These are phyloP conservation scores for Amphichorda felina DNA, from an alignment of 2,329 filamentous ascomycete species.

Conservation along the genomic window DNA sequence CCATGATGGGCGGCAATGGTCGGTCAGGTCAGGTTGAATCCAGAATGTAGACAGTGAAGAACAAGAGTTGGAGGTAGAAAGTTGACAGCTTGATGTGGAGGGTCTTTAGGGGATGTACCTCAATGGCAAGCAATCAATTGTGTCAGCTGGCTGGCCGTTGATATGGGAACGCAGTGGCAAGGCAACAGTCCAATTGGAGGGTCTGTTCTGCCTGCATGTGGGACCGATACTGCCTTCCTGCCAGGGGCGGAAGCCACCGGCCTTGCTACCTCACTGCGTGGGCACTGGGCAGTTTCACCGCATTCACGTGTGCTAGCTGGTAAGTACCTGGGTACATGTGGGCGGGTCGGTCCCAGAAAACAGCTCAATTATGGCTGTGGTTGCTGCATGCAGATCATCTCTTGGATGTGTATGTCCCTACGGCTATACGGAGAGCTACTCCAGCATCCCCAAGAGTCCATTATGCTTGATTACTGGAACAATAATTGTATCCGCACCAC, in stretches of 20 bases:
- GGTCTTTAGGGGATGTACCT: constrained; percentile 1
- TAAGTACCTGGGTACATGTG: too few relatives aligned
- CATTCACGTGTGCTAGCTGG: too few relatives aligned
- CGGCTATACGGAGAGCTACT: too few relatives aligned
- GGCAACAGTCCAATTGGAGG: not conserved
- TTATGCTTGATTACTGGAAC: too few relatives aligned
- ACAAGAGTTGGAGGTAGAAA: not conserved
- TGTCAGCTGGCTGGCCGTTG: not conserved
- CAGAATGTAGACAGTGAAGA: not conserved
- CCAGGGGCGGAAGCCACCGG: not conserved
- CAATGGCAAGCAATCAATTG: not conserved
- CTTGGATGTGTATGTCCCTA: too few relatives aligned
- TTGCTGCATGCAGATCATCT: too few relatives aligned
- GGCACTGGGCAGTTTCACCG: too few relatives aligned
- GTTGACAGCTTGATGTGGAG: not conserved
- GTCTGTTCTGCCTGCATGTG: not conserved
- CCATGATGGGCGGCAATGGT: constrained; percentile 3
- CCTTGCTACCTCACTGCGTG: too few relatives aligned
- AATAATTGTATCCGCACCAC: too few relatives aligned
- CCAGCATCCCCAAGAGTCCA: too few relatives aligned
- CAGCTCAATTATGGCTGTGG: too few relatives aligned
- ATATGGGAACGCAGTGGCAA: constrained; percentile 1
- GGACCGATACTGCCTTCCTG: not conserved
- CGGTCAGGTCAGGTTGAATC: not conserved
- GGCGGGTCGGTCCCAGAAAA: too few relatives aligned